A percentile compares a stretch with the other conserved stretches of the same genome.
Evolutionary conservation across 1,284 basidiomycete genomes (phyloP).

Genomic region (Neonothopanus nambi): DNA sequence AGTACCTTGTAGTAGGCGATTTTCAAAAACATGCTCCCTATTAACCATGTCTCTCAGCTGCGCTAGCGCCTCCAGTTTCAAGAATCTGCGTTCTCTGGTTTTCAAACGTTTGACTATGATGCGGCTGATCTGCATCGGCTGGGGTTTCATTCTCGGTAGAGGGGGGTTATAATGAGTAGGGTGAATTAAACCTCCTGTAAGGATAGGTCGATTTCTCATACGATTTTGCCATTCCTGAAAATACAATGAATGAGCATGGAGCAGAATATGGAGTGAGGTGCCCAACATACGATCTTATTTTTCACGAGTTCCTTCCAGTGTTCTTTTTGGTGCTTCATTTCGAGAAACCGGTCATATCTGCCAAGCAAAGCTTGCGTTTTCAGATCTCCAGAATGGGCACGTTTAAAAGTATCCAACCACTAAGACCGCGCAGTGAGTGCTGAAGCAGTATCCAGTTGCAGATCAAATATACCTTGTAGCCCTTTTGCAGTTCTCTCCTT

Average conservation of each 20-base stretch:
- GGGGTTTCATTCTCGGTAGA: constrained; percentile 75
- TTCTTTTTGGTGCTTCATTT: constrained; percentile 48
- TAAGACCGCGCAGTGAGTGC: constrained; percentile 27
- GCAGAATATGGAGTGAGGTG: background rate
- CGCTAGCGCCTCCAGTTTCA: constrained; percentile 28
- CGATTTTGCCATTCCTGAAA: constrained; percentile 50
- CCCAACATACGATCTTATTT: constrained; percentile 49
- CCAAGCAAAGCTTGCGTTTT: constrained; percentile 45
- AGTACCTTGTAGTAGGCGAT: constrained; percentile 27
- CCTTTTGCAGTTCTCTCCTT: constrained; percentile 45
- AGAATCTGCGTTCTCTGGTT: constrained; percentile 48
- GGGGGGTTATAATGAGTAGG: constrained; percentile 64
- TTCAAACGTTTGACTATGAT: constrained; percentile 68
- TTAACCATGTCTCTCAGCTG: constrained; percentile 46
- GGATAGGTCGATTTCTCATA: constrained; percentile 55
- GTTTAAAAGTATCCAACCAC: constrained; percentile 63
- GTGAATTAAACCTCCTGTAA: constrained; percentile 69
- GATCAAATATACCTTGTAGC: constrained; percentile 48
- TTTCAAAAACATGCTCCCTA: constrained; percentile 59
- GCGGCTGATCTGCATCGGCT: constrained; percentile 65
- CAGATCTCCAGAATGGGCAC: constrained; percentile 52
- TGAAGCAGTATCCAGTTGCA: background rate
- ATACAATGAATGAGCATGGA: background rate
- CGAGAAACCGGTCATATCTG: constrained; percentile 58
- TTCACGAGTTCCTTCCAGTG: constrained; percentile 45